Evolutionary conservation across 495 filamentous ascomycete genomes (phyloP).

Genomic region (Penicillium malachiteum): DNA sequence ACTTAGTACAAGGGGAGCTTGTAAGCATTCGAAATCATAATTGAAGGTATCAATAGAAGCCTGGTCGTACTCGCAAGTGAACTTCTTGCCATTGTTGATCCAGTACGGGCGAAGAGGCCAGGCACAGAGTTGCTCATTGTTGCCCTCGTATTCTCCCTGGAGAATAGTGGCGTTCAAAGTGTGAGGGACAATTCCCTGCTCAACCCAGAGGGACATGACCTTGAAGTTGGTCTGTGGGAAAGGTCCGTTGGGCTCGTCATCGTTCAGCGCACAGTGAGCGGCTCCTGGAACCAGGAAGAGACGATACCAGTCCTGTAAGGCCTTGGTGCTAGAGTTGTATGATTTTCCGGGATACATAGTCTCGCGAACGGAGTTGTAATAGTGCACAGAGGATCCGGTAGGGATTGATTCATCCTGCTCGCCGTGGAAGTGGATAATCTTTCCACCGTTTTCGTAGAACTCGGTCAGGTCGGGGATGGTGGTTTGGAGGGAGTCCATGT

Average conservation of each 20-base stretch:
- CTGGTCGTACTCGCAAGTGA: slow-evolving; percentile 45
- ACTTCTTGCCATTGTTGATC: slow-evolving; percentile 20
- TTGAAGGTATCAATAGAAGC: slow-evolving; percentile 38
- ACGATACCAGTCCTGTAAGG: slow-evolving; percentile 49
- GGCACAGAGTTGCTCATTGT: slow-evolving; percentile 40
- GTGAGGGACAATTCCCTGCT: slow-evolving; percentile 40
- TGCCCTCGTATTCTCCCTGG: slow-evolving; percentile 29
- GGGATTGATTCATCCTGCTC: slow-evolving; percentile 50
- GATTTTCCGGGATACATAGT: slow-evolving; percentile 47
- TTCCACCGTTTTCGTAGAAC: slow-evolving; percentile 47
- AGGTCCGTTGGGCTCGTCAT: slow-evolving; percentile 38
- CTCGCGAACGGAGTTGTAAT: slow-evolving; percentile 48
- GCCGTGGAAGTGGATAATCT: slow-evolving; percentile 53
- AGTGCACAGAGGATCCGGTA: slow-evolving; percentile 45
- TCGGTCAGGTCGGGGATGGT: slow-evolving; percentile 46
- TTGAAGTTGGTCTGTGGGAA: slow-evolving; percentile 46
- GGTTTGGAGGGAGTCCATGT: slow-evolving; percentile 24
- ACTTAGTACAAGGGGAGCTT: slow-evolving; percentile 26
- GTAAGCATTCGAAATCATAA: slow-evolving; percentile 30
- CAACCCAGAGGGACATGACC: slow-evolving; percentile 50
- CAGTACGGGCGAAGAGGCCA: slow-evolving; percentile 50
- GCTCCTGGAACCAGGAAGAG: slow-evolving; percentile 53
- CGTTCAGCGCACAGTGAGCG: slow-evolving; percentile 46
- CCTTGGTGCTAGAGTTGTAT: slow-evolving; percentile 32
- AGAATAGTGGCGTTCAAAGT: slow-evolving; percentile 33